Conservation (phyloP, 2,329 filamentous ascomycete species). For the Plectosphaerella cucumerina region DNA sequence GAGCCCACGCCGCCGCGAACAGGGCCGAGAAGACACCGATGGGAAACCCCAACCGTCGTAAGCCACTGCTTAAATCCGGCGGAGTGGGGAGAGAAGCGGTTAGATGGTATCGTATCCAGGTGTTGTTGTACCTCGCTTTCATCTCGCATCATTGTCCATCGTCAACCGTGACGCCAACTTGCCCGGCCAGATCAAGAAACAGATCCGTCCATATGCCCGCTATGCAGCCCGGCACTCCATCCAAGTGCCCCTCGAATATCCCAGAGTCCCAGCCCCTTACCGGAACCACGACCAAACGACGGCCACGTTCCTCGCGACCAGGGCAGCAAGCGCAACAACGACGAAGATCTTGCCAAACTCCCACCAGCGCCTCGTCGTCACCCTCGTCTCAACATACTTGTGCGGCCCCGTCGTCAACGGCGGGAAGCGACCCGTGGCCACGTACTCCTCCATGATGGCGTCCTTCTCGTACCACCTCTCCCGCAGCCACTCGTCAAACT, state of each 20-base stretch:
- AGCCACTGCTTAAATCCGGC: no score
- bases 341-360: constrained; percentile 53
- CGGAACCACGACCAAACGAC: constrained; percentile 16
- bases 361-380: constrained; percentile 48
- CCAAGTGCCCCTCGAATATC: neutral
- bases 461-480: constrained; percentile 93
- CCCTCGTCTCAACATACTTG: constrained; percentile 55
- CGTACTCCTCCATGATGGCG: constrained; percentile 77
- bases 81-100: no score
- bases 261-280: neutral
- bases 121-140: no score
- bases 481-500: constrained; percentile 81
- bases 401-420: constrained; percentile 47
- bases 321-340: constrained; percentile 38
- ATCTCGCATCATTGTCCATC: no score
- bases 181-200: no score
- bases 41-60: no score
- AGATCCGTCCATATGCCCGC: neutral
- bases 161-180: no score
- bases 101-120: no score
- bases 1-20: neutral
- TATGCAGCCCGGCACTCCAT: neutral
- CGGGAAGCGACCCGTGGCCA: constrained; percentile 75
- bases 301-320: constrained; percentile 35
- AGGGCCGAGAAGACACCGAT: neutral